A percentile compares a stretch with the other conserved stretches of the same genome.
These are phyloP conservation scores for Dendrostoma leiphaemia DNA, from an alignment of 2,329 filamentous ascomycete genomes.

Conservation along the genomic window DNA sequence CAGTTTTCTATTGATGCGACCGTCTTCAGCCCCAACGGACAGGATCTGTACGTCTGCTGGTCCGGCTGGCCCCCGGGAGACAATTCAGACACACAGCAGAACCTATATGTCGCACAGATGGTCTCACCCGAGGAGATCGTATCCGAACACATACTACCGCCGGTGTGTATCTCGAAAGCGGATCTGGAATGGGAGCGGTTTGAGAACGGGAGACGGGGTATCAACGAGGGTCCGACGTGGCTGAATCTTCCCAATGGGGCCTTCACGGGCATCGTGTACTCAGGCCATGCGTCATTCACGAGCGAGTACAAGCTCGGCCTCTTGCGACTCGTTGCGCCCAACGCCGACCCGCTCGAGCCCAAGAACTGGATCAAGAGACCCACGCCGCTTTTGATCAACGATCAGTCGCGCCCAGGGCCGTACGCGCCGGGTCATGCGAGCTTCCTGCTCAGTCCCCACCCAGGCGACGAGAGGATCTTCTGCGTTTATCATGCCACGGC, in stretches of 20 bases:
- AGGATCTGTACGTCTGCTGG: slow-evolving; percentile 21
- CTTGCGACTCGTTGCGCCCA: slow-evolving; percentile 15
- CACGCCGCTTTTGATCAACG: slow-evolving; percentile 15
- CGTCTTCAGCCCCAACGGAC: slow-evolving; percentile 14
- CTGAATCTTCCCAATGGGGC: slow-evolving; percentile 18
- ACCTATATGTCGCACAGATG: slow-evolving; percentile 22
- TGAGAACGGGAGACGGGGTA: slow-evolving; percentile 19
- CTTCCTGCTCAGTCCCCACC: slow-evolving; percentile 18
- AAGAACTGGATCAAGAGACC: slow-evolving; percentile 16
- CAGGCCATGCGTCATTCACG: slow-evolving; percentile 23
- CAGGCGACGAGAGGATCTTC: slow-evolving; percentile 18
- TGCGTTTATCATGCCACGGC: slow-evolving; percentile 22
- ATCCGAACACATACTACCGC: slow-evolving; percentile 10
- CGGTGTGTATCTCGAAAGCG: slow-evolving; percentile 19
- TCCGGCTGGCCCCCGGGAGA: slow-evolving; percentile 23
- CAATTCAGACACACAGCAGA: slow-evolving; percentile 21
- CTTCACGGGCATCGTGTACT: slow-evolving; percentile 22
- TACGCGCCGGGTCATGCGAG: slow-evolving; percentile 23
- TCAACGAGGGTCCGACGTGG: slow-evolving; percentile 24
- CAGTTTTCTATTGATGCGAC: slow-evolving; percentile 23
- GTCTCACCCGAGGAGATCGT: slow-evolving; percentile 20
- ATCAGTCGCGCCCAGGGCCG: slow-evolving; percentile 12
- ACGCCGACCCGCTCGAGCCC: slow-evolving; percentile 17
- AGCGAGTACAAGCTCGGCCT: slow-evolving; percentile 22
- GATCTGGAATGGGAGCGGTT: slow-evolving; percentile 21